Base-by-base conservation (phyloP, 2,329 filamentous ascomycete species). In the Camptophora hylomeconis region DNA sequence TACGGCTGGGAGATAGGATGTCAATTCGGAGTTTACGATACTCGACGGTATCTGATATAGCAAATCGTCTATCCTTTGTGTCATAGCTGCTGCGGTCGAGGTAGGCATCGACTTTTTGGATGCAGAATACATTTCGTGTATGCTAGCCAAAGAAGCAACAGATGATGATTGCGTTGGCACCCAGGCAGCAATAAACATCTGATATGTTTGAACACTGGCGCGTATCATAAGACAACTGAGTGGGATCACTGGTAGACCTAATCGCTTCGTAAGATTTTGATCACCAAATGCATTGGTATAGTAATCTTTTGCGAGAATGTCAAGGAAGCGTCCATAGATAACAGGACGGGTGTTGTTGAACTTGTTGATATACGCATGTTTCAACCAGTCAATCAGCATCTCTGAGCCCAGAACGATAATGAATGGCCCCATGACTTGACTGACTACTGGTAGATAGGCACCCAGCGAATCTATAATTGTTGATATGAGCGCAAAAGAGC, bases 351-450 rank as follows among this genome's bases (percentile, higher is more conserved):
- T 84, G 45, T 92, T 93, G 63, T 98, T 98, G 61, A 98, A 98
- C 51, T 98, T 98, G 50, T 77, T 86, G 51, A 98, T 92, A 51
- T 95, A 98, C 13, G 83, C 83, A 50, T 98, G 92, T 54, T 98
- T 98, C 52, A 94, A 71, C 71, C 81, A 86, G 55, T 98, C 89
- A 2, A 98, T 89, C 6, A 93, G 60, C 76, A 94, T 94, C 57
- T 98, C 89, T 38, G 84, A 93, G 2, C 86, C 87, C 5, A 98
- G 70, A 0, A 98, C 92, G 5, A 98, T 75, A 8, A 98, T 59
- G 44, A 98, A 98, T 0, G 89, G 92, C 0, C 83, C 86, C 3
- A 98, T 61, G 0, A 98, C 80, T 50, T 94, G 86, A 7, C 81
- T 83, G 0, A 61, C 30, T 1, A 50, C 54, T 5, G 58, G 55